Conservation (phyloP, 176 grass and related monocot genomes). For the Oryza meridionalis region DNA sequence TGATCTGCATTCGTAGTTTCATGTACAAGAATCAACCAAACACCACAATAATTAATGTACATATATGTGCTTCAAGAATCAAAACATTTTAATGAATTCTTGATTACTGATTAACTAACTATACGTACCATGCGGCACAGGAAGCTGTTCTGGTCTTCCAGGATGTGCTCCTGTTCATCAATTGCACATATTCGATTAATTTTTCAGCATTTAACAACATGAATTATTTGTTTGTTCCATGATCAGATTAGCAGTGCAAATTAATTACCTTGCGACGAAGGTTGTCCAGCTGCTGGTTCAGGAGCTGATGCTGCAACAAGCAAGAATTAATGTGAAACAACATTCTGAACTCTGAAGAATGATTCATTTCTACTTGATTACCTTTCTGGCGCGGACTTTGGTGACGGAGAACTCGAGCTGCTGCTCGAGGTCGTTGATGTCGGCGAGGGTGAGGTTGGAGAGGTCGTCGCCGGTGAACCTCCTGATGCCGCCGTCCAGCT, state of each 20-base stretch:
- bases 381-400: conserved; percentile 77
- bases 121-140: conserved; percentile 64
- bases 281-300: conserved; percentile 85
- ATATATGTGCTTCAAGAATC: neutral
- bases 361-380: neutral
- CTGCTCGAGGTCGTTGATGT: conserved; percentile 69
- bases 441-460: conserved; percentile 57
- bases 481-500: conserved; percentile 63
- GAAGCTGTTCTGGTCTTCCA: conserved; percentile 77
- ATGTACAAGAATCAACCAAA: neutral
- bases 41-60: no score
- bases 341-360: neutral
- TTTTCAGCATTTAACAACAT: neutral
- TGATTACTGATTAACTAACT: neutral
- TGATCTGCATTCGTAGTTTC: conserved; percentile 22
- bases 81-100: neutral
- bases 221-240: no score
- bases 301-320: conserved; percentile 70
- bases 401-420: conserved; percentile 66
- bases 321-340: neutral
- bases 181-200: neutral
- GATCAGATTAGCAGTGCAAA: neutral
- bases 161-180: conserved; percentile 65
- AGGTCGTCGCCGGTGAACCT: conserved; percentile 76
- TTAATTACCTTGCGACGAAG: conserved; percentile 70